Base-by-base conservation (phyloP, 495 filamentous ascomycete species). In the Aspergillus diversus region DNA sequence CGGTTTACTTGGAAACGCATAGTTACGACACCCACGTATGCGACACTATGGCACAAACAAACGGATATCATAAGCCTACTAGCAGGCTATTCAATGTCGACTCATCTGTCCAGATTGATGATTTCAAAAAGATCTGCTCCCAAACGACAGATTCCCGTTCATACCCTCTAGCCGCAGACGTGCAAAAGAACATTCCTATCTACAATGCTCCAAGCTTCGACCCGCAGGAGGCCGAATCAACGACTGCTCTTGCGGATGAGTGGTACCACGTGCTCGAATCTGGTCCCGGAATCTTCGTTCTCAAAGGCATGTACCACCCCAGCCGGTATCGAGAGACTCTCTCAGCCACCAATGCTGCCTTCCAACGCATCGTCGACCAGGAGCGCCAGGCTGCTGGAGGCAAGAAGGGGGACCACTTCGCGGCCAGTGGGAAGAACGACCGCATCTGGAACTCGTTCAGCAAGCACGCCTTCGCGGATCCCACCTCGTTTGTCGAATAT, bases 391-490 rank as follows among this genome's bases (percentile, higher is more conserved):
- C 35, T 55, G 51, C 47, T 57, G 33, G 13, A 12, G 48, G 66
- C 12, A 53, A 51, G 21, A 80, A 79, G 66, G 84, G 83, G 60
- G 84, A 86, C 75, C 84, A 86, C 61, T 86, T 86, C 73, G 79
- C 82, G 27, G 66, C 71, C 9, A 60, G 72, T 46, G 79, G 77
- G 49, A 68, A 69, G 33, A 86, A 86, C 67, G 71, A 77, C 55
- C 79, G 84, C 32, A 85, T 86, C 69, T 87, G 82, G 83, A 87
- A 85, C 73, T 77, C 81, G 43, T 84, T 87, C 71, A 72, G 73
- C 64, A 87, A 87, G 64, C 84, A 86, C 66, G 77, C 73, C 63
- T 64, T 77, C 33, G 61, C 69, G 4, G 77, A 82, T 59, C 80
- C 82, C 0, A 21, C 61, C 53, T 79, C 75, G 6, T 87, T 86